phyloP scores from a whole-genome alignment of 1,139 yeast genomes.

The Suhomyces terraborum region DNA sequence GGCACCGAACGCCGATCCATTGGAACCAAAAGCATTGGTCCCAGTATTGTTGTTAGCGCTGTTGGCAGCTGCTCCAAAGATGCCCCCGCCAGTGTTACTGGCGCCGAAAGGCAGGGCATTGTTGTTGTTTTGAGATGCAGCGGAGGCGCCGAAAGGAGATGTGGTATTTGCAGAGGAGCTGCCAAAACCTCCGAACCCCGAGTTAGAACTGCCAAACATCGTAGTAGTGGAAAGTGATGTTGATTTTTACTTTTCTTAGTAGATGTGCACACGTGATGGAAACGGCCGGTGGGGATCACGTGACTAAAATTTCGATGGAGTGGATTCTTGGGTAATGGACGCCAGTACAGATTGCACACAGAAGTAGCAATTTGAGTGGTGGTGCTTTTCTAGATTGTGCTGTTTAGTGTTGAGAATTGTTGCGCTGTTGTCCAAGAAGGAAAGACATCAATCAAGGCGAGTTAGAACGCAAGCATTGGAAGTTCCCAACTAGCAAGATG shows the following conservation, averaged over 20 bases:
- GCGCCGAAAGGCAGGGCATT: conserved; percentile 26
- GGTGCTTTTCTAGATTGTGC: no score
- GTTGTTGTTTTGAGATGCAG: conserved; percentile 12
- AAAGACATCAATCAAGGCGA: no score
- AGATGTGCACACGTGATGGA: background rate
- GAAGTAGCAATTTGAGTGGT: no score
- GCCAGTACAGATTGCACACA: no score
- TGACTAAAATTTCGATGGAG: no score
- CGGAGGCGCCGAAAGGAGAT: conserved; percentile 20
- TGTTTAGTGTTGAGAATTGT: no score
- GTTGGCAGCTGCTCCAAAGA: conserved; percentile 10
- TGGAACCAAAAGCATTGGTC: conserved; percentile 8
- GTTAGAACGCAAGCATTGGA: no score
- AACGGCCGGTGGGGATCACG: background rate
- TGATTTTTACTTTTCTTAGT: conserved; percentile 3
- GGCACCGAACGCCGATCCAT: conserved; percentile 14
- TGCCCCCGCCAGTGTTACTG: conserved; percentile 24
- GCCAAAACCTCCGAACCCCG: conserved; percentile 32
- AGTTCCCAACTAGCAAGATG: no score
- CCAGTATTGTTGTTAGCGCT: conserved; percentile 5
- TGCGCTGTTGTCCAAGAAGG: no score
- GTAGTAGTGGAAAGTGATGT: conserved; percentile 3
- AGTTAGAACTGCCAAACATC: conserved; percentile 27
- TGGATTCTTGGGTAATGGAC: no score
- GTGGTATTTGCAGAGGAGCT: conserved; percentile 13